Percentiles rank a stretch among this genome's conserved stretches.
These are phyloP conservation scores for Aureobasidium sp. DNA, from an alignment of 2,329 filamentous ascomycete genomes.

Conservation along the genomic window DNA sequence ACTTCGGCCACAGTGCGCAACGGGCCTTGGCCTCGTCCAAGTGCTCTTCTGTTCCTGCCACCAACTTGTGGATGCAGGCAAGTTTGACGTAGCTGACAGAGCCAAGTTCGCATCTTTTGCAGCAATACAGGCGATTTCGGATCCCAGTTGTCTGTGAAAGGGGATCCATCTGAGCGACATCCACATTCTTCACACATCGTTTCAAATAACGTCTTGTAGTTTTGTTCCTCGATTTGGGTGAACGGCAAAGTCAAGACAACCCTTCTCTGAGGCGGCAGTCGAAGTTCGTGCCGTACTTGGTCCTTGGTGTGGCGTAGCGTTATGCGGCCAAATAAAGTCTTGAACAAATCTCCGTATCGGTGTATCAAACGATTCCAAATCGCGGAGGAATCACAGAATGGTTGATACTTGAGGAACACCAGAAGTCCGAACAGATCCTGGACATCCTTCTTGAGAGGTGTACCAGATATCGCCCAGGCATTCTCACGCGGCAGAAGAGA, in stretches of 20 bases:
- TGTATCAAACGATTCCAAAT: conserved; percentile 61
- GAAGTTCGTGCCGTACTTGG: conserved; percentile 67
- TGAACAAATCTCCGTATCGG: conserved; percentile 46
- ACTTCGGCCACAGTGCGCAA: conserved; percentile 80
- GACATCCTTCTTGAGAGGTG: conserved; percentile 73
- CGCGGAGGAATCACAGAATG: conserved; percentile 56
- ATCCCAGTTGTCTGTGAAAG: conserved; percentile 55
- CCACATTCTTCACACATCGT: conserved; percentile 65
- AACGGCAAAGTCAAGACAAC: conserved; percentile 86
- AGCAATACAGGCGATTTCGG: conserved; percentile 49
- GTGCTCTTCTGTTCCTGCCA: conserved; percentile 52
- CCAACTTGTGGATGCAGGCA: conserved; percentile 81
- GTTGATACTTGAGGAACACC: conserved; percentile 70
- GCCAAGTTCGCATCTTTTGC: conserved; percentile 69
- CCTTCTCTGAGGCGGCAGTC: conserved; percentile 72
- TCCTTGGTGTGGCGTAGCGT: conserved; percentile 81
- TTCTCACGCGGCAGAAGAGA: conserved; percentile 73
- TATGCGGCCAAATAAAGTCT: conserved; percentile 60
- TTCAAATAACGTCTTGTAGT: conserved; percentile 69
- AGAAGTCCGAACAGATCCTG: conserved; percentile 73
- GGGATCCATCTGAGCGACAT: conserved; percentile 56
- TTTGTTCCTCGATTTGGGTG: conserved; percentile 80
- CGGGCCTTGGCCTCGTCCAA: conserved; percentile 54
- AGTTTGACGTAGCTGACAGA: conserved; percentile 70
- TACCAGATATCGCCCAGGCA: conserved; percentile 88